Evolutionary conservation across 176 grass and related monocot species (phyloP).

Genomic region (Zea mays): DNA sequence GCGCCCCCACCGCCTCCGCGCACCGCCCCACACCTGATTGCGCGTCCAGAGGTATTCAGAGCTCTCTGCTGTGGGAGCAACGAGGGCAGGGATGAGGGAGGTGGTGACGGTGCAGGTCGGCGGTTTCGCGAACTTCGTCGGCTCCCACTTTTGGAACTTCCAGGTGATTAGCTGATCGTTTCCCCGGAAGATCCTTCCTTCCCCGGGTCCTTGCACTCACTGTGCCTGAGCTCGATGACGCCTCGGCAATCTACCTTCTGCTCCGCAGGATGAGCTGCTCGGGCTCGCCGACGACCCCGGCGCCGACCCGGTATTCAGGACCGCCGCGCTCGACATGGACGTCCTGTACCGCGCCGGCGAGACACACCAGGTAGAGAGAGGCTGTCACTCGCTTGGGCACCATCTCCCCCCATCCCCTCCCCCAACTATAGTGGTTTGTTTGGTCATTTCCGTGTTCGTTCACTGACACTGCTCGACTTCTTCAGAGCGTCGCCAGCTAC

Average conservation of each 20-base stretch:
- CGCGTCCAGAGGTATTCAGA: background rate
- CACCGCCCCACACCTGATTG: too few species aligned
- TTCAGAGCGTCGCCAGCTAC: slow-evolving; percentile 69
- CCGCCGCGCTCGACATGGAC: slow-evolving; percentile 67
- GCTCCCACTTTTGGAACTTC: slow-evolving; percentile 61
- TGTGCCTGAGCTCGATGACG: background rate
- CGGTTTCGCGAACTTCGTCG: slow-evolving; percentile 53
- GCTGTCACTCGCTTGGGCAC: background rate
- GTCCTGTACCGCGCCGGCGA: slow-evolving; percentile 74
- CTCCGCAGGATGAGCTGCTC: slow-evolving; percentile 84
- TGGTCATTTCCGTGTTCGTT: background rate
- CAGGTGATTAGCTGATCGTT: slow-evolving; percentile 26
- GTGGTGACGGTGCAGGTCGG: slow-evolving; percentile 57
- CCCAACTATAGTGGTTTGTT: background rate
- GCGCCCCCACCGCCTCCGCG: too few species aligned
- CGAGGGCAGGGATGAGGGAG: slow-evolving; percentile 45
- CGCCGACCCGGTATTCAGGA: slow-evolving; percentile 56
- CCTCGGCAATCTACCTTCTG: background rate
- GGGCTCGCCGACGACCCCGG: slow-evolving; percentile 66
- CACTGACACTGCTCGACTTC: slow-evolving; percentile 30
- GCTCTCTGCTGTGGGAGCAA: background rate
- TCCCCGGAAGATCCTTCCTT: background rate
- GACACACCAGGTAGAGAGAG: slow-evolving; percentile 64
- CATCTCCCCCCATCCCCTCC: too few species aligned
- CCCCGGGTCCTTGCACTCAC: background rate